Percentiles rank a stretch among this genome's conserved stretches.
Evolutionary conservation across 148 eudicot species (phyloP).

Genomic region (Cornus kousa): DNA sequence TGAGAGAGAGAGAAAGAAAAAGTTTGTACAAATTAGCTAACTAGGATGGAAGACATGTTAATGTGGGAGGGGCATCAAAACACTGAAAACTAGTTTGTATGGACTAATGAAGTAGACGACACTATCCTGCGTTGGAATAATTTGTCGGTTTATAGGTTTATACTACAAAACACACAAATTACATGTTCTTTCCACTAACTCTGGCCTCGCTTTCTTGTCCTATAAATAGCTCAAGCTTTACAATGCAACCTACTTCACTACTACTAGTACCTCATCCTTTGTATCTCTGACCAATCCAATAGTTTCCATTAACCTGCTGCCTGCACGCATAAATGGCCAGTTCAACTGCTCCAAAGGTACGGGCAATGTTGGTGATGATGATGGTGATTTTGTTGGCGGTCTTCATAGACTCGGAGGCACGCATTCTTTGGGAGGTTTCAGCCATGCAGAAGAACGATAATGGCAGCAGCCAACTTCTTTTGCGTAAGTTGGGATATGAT

Average conservation of each 20-base stretch:
- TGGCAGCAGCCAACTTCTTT: background rate
- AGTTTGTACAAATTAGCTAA: background rate
- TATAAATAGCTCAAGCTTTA: conserved; percentile 2
- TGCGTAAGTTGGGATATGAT: conserved; percentile 22
- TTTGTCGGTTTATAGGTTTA: conserved; percentile 17
- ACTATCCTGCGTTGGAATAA: conserved; percentile 7
- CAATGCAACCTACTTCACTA: conserved; percentile 4
- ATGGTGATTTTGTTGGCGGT: background rate
- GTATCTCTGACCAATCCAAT: background rate
- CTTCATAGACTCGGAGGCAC: conserved; percentile 20
- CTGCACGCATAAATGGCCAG: conserved; percentile 10
- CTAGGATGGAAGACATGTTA: background rate
- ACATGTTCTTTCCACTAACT: conserved; percentile 18
- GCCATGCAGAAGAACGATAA: background rate
- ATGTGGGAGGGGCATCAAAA: background rate
- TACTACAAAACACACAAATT: background rate
- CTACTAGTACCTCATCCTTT: background rate
- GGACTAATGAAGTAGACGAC: too few species aligned
- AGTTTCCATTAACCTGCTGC: background rate
- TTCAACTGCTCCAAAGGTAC: background rate
- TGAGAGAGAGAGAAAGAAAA: background rate
- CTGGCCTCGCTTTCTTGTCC: background rate
- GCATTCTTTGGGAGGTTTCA: background rate
- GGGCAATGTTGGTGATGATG: conserved; percentile 6
- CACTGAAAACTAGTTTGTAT: background rate